phyloP scores from a whole-genome alignment of 2,329 filamentous ascomycete genomes.

The Stemphylium beticola region DNA sequence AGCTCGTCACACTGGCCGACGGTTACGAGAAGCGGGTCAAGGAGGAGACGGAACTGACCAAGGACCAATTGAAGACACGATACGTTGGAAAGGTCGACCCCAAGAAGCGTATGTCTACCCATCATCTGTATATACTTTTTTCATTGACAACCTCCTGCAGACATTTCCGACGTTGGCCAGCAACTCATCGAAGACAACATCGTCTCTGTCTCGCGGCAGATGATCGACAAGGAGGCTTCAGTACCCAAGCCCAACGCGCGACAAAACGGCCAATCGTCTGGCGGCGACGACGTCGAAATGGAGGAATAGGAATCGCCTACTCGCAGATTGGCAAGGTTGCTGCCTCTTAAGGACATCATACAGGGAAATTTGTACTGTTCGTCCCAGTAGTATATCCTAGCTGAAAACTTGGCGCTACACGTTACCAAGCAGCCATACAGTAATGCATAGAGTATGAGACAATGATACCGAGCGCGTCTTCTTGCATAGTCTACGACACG shows the following conservation, averaged over 20 bases:
- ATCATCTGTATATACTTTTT: neutral
- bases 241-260: conserved; percentile 65
- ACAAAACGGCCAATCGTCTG: conserved; percentile 35
- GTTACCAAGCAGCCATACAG: conserved; percentile 5
- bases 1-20: conserved; percentile 86
- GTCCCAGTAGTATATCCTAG: neutral
- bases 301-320: conserved; percentile 8
- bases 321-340: neutral
- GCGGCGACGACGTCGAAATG: conserved; percentile 41
- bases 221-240: conserved; percentile 99
- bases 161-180: conserved; percentile 94
- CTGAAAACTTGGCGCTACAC: neutral
- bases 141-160: conserved; percentile 45
- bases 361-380: neutral
- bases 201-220: conserved; percentile 94
- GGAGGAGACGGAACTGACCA: conserved; percentile 95
- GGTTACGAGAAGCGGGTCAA: conserved; percentile 99
- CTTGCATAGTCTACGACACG: neutral
- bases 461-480: conserved; percentile 7
- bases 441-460: conserved; percentile 23
- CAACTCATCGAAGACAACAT: conserved; percentile 99
- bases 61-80: conserved; percentile 97
- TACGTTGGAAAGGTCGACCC: conserved; percentile 99
- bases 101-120: conserved; percentile 77
- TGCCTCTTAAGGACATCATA: neutral